Evolutionary conservation across 2,329 filamentous ascomycete genomes (phyloP).

Genomic region (Alternaria consortialis): DNA sequence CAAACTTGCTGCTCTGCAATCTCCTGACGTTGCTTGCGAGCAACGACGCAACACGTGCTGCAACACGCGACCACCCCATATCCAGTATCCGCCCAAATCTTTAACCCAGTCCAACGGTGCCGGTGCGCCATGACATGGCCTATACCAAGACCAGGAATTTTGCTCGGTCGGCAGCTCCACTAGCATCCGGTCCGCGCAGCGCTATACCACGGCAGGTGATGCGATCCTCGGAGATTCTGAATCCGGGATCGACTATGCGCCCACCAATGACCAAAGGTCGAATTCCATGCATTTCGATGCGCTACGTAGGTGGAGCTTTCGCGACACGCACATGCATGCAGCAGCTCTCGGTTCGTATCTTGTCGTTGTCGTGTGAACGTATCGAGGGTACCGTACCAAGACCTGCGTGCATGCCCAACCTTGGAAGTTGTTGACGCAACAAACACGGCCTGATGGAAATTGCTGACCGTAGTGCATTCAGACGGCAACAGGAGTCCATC

Average conservation of each 20-base stretch:
- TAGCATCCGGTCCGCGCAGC: conserved; percentile 6
- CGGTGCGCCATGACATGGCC: conserved; percentile 1
- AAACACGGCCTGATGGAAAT: conserved; percentile 14
- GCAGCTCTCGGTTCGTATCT: conserved; percentile 2
- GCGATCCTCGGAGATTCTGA: conserved; percentile 27
- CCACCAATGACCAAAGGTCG: conserved; percentile 14
- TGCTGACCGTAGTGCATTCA: conserved; percentile 18
- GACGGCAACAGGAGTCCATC: conserved; percentile 47
- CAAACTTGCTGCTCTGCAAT: conserved; percentile 1
- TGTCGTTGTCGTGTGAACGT: conserved; percentile 13
- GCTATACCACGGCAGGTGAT: conserved; percentile 23
- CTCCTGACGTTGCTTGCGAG: neutral
- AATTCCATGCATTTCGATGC: conserved; percentile 1
- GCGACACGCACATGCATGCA: neutral
- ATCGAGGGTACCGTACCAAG: conserved; percentile 7
- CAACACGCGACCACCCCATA: neutral
- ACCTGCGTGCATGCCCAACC: conserved; percentile 34
- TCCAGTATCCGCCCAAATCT: neutral
- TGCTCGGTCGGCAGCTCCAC: conserved; percentile 14
- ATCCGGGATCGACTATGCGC: conserved; percentile 22
- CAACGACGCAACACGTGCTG: neutral
- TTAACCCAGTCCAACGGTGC: conserved; percentile 10
- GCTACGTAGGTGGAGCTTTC: conserved; percentile 6
- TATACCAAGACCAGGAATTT: conserved; percentile 16
- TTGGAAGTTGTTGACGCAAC: neutral